These are phyloP conservation scores for Diplodia sapinea DNA, from an alignment of 2,329 filamentous ascomycete genomes.

Conservation along the genomic window DNA sequence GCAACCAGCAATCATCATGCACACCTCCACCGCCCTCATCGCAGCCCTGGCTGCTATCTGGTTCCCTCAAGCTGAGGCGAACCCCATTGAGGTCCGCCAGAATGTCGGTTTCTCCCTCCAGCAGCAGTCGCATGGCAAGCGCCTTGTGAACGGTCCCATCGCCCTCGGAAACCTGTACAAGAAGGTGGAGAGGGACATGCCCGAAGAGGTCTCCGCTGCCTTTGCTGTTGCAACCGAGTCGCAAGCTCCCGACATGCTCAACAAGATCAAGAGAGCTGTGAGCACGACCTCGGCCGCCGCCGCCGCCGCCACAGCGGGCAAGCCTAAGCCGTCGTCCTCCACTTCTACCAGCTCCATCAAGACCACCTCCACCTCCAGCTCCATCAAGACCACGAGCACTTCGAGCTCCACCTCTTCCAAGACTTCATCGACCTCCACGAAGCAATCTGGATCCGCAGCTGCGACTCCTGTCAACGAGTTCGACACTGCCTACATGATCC, in stretches of 20 bases:
- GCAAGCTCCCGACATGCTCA: not conserved
- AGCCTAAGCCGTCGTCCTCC: not conserved
- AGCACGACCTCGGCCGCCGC: not conserved
- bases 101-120: constrained; percentile 1
- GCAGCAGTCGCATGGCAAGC: constrained; percentile 12
- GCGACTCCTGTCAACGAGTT: constrained; percentile 33
- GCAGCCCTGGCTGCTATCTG: constrained; percentile 20
- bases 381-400: not conserved
- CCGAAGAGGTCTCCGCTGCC: not conserved
- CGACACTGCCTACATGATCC: constrained; percentile 51
- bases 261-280: constrained; percentile 13
- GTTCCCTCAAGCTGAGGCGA: not conserved
- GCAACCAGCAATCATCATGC: constrained; percentile 5
- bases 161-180: constrained; percentile 15
- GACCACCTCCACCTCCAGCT: not conserved
- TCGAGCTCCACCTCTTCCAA: too few relatives aligned
- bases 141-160: constrained; percentile 15
- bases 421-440: too few relatives aligned
- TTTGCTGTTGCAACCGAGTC: constrained; percentile 6
- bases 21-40: constrained; percentile 1
- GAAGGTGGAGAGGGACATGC: constrained; percentile 7
- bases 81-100: constrained; percentile 1
- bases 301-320: not conserved
- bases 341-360: not conserved
- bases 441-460: not conserved